Percentiles rank a stretch among this genome's conserved stretches.
Evolutionary conservation across 1,139 yeast genomes (phyloP).

Genomic region (Hyphopichia fennica): DNA sequence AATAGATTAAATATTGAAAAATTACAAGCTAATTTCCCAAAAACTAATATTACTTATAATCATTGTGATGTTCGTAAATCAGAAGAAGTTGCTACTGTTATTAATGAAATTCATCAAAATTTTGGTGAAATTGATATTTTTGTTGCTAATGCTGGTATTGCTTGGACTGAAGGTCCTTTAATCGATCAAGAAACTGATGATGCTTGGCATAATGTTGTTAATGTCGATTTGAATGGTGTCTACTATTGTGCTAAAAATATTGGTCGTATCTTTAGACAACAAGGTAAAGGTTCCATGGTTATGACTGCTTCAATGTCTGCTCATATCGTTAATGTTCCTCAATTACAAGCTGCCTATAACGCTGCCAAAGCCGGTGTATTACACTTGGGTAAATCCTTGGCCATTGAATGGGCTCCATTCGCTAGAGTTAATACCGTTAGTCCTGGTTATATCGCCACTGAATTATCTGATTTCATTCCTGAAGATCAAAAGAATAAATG

Average conservation of each 20-base stretch:
- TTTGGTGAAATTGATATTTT: slow-evolving; percentile 49
- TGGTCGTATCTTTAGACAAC: slow-evolving; percentile 38
- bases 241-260: slow-evolving; percentile 46
- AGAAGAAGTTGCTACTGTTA: slow-evolving; percentile 34
- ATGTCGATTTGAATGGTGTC: slow-evolving; percentile 46
- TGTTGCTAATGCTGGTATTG: slow-evolving; percentile 55
- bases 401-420: slow-evolving; percentile 32
- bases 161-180: slow-evolving; percentile 41
- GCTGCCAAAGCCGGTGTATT: slow-evolving; percentile 41
- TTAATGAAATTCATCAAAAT: slow-evolving; percentile 30
- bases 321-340: slow-evolving; percentile 65
- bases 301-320: slow-evolving; percentile 69
- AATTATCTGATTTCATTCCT: slow-evolving; percentile 44
- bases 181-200: slow-evolving; percentile 42
- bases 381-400: slow-evolving; percentile 31
- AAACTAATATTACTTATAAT: slow-evolving; percentile 32
- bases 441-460: slow-evolving; percentile 39
- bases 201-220: slow-evolving; percentile 46
- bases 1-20: slow-evolving; percentile 28
- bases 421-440: slow-evolving; percentile 34
- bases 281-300: slow-evolving; percentile 51
- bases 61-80: slow-evolving; percentile 44
- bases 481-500: slow-evolving; percentile 20
- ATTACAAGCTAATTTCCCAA: slow-evolving; percentile 29
- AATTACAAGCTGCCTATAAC: slow-evolving; percentile 60